These are phyloP conservation scores for Ambrosiella xylebori DNA, from an alignment of 2,329 filamentous ascomycete species.

Conservation along the genomic window DNA sequence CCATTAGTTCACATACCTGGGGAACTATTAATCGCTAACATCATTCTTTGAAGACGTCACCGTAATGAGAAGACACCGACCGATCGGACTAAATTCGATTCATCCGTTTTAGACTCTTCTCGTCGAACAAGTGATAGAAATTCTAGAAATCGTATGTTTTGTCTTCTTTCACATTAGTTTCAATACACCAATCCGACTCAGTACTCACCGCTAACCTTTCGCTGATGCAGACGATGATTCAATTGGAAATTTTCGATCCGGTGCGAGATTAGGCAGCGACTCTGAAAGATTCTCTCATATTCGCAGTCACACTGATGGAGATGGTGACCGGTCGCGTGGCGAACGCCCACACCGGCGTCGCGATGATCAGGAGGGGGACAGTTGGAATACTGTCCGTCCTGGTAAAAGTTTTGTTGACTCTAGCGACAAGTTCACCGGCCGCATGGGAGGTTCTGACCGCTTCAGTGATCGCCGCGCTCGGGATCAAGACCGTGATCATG, in stretches of 20 bases:
- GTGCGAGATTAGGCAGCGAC: slow-evolving; percentile 11
- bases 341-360: slow-evolving; percentile 28
- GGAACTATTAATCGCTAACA: background rate
- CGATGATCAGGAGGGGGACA: slow-evolving; percentile 47
- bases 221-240: slow-evolving; percentile 4
- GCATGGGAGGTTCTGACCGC: slow-evolving; percentile 37
- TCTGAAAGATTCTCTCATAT: slow-evolving; percentile 36
- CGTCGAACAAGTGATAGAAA: slow-evolving; percentile 10
- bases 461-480: slow-evolving; percentile 27
- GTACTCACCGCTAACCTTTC: background rate
- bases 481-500: slow-evolving; percentile 39
- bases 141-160: background rate
- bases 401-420: slow-evolving; percentile 58
- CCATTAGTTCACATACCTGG: background rate
- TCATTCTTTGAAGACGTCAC: too few species aligned
- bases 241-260: slow-evolving; percentile 11
- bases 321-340: slow-evolving; percentile 31
- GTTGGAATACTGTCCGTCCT: slow-evolving; percentile 58
- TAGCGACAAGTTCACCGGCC: slow-evolving; percentile 51
- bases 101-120: slow-evolving; percentile 14
- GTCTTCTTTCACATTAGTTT: background rate
- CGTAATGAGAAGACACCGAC: slow-evolving; percentile 11
- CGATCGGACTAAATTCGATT: slow-evolving; percentile 13
- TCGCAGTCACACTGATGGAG: slow-evolving; percentile 32
- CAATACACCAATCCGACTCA: background rate